Evolutionary conservation across 1,284 basidiomycete genomes (phyloP).

Genomic region (Limonomyces culmigenus): DNA sequence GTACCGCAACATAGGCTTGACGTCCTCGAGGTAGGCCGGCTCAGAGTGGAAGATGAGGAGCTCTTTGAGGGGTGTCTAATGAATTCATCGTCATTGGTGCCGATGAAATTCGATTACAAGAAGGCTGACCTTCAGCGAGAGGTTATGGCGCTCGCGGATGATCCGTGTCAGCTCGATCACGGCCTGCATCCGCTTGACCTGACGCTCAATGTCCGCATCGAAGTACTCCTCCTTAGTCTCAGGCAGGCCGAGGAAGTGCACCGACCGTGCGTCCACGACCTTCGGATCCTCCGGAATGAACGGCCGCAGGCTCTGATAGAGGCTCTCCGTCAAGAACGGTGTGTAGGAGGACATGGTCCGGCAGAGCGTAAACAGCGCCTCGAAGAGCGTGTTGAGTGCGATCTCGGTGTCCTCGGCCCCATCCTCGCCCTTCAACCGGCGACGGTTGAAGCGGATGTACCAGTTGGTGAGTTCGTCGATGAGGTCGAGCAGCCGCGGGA

Average conservation of each 20-base stretch:
- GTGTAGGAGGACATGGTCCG: conserved; percentile 97
- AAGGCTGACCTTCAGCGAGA: conserved; percentile 77
- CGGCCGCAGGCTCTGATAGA: conserved; percentile 81
- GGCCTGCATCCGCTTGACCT: conserved; percentile 87
- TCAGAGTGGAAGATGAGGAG: conserved; percentile 91
- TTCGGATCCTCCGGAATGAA: conserved; percentile 69
- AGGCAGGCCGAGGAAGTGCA: conserved; percentile 95
- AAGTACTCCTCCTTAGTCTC: conserved; percentile 91
- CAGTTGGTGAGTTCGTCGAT: conserved; percentile 97
- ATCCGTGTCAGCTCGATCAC: conserved; percentile 89
- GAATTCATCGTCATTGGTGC: conserved; percentile 1
- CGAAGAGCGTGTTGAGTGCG: conserved; percentile 93
- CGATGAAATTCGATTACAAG: not conserved
- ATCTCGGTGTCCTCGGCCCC: conserved; percentile 78
- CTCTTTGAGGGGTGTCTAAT: conserved; percentile 87
- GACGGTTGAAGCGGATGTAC: conserved; percentile 99
- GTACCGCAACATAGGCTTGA: conserved; percentile 75
- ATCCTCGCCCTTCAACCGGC: conserved; percentile 90
- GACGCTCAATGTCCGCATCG: conserved; percentile 89
- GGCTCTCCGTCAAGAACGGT: conserved; percentile 93
- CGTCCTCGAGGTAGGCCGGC: conserved; percentile 73
- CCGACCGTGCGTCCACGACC: conserved; percentile 70
- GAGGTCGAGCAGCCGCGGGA: conserved; percentile 83
- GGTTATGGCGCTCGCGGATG: conserved; percentile 76
- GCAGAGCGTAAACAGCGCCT: conserved; percentile 87